Conservation (phyloP, 129 eudicot genomes). For the Helianthus tuberosus region DNA sequence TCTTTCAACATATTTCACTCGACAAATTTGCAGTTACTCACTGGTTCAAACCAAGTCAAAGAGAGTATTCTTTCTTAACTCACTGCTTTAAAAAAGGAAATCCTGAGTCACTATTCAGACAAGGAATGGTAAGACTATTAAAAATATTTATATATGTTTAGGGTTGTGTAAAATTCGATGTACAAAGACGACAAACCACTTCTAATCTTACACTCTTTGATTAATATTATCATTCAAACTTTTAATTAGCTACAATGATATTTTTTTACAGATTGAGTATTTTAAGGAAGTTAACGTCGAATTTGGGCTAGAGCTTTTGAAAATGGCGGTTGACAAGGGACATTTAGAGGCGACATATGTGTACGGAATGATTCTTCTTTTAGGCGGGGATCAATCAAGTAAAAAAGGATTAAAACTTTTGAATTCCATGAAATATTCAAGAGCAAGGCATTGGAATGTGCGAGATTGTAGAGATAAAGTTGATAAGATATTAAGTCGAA, state of each 20-base stretch:
- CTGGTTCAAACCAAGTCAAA: not conserved
- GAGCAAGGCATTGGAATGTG: not conserved
- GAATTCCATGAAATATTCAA: not conserved
- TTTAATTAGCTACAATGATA: too few species aligned
- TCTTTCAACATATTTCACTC: not conserved
- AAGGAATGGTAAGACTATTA: slow-evolving; percentile 22
- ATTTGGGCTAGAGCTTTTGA: slow-evolving; percentile 16
- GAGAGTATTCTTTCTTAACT: not conserved
- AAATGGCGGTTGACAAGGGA: slow-evolving; percentile 19
- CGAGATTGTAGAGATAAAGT: slow-evolving; percentile 25
- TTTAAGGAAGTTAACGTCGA: not conserved
- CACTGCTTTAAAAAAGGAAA: slow-evolving; percentile 28
- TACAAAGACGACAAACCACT: too few species aligned
- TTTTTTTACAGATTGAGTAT: too few species aligned
- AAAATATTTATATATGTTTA: too few species aligned
- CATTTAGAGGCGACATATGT: slow-evolving; percentile 28
- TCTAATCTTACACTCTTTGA: too few species aligned
- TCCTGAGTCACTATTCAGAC: slow-evolving; percentile 29
- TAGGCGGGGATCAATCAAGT: not conserved
- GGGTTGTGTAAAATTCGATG: too few species aligned
- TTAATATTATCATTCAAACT: too few species aligned
- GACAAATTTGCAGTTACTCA: slow-evolving; percentile 14
- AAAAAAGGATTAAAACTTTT: slow-evolving; percentile 1
- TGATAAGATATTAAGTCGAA: not conserved
- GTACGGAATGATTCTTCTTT: not conserved